Evolutionary conservation across 208 protist species (phyloP), one percentile per base, ranked within the genome.

Genomic region (Acanthamoeba sp.): DNA sequence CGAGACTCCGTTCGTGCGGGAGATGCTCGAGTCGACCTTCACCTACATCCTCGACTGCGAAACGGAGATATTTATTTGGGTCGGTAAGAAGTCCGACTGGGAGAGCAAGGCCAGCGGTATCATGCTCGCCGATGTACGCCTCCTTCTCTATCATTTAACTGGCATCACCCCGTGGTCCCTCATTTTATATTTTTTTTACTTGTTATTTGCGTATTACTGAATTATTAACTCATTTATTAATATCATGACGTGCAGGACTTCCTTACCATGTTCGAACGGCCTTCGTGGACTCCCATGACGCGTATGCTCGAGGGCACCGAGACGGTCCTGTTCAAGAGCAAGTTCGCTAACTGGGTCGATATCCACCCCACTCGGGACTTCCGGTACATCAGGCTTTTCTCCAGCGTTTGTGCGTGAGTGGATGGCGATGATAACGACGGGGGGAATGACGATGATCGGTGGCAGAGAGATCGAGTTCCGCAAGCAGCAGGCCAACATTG

Each of bases 31-130:
- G 1, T 64, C 91, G 9, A 64, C 88, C 18, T 29, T 76, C 36
- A 92, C 52, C 27, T 97, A 94, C 84, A 97, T 97, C 45, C 42
- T 97, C 48, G 96, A 97, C 89, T 94, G 84, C 42, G 87, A 93
- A 45, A 96, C 95, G 20, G 93, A 97, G 87, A 32, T 97, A 22
- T 97, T 82, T 87, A 55, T 97, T 73, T 97, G 96, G 96, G 64
- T 84, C 14, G 96, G 96, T 45, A 96, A 87, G 73, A 88, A 64
- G 52, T 94, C 91, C 24, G 88, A 93, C 88, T 93, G 52, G 52
- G 88, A 93, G 88, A 93, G 88, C 64, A 93, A 93, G 88, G 62
- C 88, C 62, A 69, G 62, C 48, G 88, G 88, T 22, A 93, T 93
- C 55, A 93, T 93, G 52, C 59, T 93, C 22, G 88, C 88, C 48